Base-by-base conservation (phyloP, 2,329 filamentous ascomycete species). In the Colletotrichum sp. region DNA sequence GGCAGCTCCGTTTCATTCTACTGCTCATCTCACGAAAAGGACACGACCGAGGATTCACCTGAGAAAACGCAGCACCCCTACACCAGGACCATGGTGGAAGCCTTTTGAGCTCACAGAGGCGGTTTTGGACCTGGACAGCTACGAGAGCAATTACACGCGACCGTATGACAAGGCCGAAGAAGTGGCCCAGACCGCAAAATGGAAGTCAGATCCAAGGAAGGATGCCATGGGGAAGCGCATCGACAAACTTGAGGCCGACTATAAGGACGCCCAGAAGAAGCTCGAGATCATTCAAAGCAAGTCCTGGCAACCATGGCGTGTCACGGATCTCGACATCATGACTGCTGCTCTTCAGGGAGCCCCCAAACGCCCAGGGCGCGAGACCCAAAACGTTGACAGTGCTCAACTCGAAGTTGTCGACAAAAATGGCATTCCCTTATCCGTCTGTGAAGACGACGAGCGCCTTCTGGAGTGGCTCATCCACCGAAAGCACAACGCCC, bases 81-180 rank as follows among this genome's bases (percentile, higher is more conserved):
- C 49, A 21, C 16, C 68, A 18, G 71, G 75, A 13, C 57, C 44
- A 18, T 75, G 65, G 36, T 78, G 76, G 76, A 71, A 49, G 24
- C 76, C 76, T 7, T 78, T 77, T 26, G 68, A 87, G 28, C 82
- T 89, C 55, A 85, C 87, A 15, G 70, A 84, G 21, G 77, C 88
- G 13, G 80, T 91, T 4, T 84, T 92, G 52, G 89, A 92, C 74
- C 87, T 92, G 52, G 90, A 91, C 77, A 87, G 88, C 60, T 85
- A 88, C 76, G 84, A 87, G 24, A 87, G 80, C 77, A 82, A 79
- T 2, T 80, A 84, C 63, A 88, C 91, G 52, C 87, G 89, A 32
- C 79, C 81, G 4, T 87, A 82, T 71, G 82, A 85, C 62, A 78
- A 84, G 5, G 77, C 79, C 6, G 83, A 88, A 60, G 86, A 87